Percentiles rank a stretch among this genome's conserved stretches.
phyloP scores from a whole-genome alignment of 768 basidiomycete species.

The Tylopilus rubrobrunneus region DNA sequence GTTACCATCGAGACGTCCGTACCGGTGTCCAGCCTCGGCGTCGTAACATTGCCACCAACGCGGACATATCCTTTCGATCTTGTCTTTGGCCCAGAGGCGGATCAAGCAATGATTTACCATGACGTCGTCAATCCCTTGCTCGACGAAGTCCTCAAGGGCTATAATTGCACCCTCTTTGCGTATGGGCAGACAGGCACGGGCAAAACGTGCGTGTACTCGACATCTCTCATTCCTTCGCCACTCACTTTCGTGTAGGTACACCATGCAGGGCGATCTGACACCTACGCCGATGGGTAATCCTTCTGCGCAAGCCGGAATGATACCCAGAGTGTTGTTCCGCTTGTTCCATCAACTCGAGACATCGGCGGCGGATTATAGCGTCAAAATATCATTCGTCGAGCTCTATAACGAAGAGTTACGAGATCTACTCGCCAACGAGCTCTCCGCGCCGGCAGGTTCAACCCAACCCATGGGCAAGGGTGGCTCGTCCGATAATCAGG shows the following conservation, averaged over 20 bases:
- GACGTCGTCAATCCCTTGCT: conserved; percentile 93
- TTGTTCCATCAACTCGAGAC: conserved; percentile 87
- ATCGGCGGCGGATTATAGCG: conserved; percentile 76
- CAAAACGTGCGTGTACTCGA: conserved; percentile 72
- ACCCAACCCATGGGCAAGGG: conserved; percentile 76
- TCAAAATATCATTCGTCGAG: conserved; percentile 92
- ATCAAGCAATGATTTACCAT: conserved; percentile 90
- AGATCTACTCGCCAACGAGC: conserved; percentile 83
- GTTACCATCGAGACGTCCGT: conserved; percentile 78
- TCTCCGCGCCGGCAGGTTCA: conserved; percentile 60
- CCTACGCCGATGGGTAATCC: conserved; percentile 86
- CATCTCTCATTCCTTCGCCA: not conserved
- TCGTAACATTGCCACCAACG: conserved; percentile 69
- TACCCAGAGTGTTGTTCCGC: conserved; percentile 88
- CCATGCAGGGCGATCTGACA: conserved; percentile 94
- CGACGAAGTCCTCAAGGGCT: conserved; percentile 90
- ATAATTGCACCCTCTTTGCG: conserved; percentile 96
- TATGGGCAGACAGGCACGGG: conserved; percentile 99
- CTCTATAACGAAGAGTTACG: conserved; percentile 98
- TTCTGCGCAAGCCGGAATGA: conserved; percentile 88
- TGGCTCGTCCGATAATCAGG: conserved; percentile 46
- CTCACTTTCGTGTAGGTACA: conserved; percentile 56
- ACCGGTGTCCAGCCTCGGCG: conserved; percentile 65
- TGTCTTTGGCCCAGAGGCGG: conserved; percentile 96
- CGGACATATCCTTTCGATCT: conserved; percentile 92